A percentile compares a stretch with the other conserved stretches of the same genome.
phyloP scores from a whole-genome alignment of 2,329 filamentous ascomycete genomes.

The Apiospora aurea region DNA sequence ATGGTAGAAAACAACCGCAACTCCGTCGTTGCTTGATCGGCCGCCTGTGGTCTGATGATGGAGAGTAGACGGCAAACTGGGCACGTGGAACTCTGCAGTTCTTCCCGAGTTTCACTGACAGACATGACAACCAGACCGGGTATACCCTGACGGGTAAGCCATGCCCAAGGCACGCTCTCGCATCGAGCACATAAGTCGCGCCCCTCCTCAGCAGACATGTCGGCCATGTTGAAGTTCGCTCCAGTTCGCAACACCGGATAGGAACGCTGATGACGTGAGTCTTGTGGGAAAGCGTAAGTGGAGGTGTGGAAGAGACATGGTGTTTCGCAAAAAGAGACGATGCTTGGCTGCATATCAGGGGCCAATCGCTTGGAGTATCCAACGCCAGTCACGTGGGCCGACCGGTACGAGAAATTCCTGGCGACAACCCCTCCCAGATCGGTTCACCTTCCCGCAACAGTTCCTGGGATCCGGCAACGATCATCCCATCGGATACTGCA shows the following conservation, averaged over 20 bases:
- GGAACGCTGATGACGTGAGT: too few relatives aligned
- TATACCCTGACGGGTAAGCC: background rate
- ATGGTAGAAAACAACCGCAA: background rate
- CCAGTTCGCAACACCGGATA: too few relatives aligned
- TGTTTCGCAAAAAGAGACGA: background rate
- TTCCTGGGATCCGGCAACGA: background rate
- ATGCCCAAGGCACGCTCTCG: background rate
- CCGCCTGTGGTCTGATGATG: background rate
- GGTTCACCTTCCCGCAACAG: background rate
- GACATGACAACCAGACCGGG: background rate
- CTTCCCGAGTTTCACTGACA: background rate
- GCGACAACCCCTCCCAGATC: background rate
- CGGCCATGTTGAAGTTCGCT: background rate
- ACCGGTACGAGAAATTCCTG: background rate
- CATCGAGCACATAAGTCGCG: background rate
- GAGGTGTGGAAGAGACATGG: background rate
- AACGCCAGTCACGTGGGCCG: background rate
- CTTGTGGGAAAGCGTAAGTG: too few relatives aligned
- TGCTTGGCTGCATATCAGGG: conserved; percentile 5
- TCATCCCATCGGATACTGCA: background rate
- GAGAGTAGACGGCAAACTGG: background rate
- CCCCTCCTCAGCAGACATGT: background rate
- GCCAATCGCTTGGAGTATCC: background rate
- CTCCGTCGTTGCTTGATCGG: background rate
- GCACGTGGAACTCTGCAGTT: background rate